Conservation (phyloP, 768 basidiomycete species). For the Boletales sp. region DNA sequence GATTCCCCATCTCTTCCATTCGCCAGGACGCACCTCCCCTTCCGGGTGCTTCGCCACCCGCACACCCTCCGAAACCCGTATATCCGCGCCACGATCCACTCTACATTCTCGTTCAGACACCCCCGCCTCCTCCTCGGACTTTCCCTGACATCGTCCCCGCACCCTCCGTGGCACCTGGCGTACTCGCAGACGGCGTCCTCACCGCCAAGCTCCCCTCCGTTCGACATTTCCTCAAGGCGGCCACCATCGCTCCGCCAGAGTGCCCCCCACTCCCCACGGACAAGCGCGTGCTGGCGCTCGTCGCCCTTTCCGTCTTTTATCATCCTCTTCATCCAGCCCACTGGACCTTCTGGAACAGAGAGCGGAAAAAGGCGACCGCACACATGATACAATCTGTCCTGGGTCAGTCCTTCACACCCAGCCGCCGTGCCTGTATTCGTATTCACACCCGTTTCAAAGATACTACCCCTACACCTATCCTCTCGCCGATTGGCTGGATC, state of each 20-base stretch:
- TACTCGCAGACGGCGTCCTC: conserved; percentile 38
- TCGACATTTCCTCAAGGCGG: conserved; percentile 42
- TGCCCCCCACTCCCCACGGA: conserved; percentile 40
- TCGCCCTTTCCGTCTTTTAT: conserved; percentile 58
- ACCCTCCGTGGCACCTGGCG: conserved; percentile 31
- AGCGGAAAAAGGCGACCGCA: conserved; percentile 46
- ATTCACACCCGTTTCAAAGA: conserved; percentile 17
- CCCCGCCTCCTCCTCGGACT: conserved; percentile 17
- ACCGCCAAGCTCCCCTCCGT: conserved; percentile 50
- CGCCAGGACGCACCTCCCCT: conserved; percentile 30
- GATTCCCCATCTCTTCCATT: conserved; percentile 37
- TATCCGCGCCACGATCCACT: conserved; percentile 34
- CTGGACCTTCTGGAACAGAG: conserved; percentile 62
- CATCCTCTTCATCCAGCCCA: conserved; percentile 53
- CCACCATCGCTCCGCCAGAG: conserved; percentile 36
- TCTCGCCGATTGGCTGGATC: conserved; percentile 35
- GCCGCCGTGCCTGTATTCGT: neutral
- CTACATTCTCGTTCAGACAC: conserved; percentile 22
- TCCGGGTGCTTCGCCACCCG: conserved; percentile 18
- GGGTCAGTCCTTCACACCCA: conserved; percentile 37
- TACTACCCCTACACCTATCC: conserved; percentile 28
- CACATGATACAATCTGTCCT: conserved; percentile 50
- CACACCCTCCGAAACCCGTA: conserved; percentile 21
- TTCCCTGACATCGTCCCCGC: conserved; percentile 20
- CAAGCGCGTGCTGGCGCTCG: conserved; percentile 48